Evolutionary conservation across 2,329 filamentous ascomycete species (phyloP), one percentile per base, ranked within the genome.

Genomic region (Calonectria ilicicola): DNA sequence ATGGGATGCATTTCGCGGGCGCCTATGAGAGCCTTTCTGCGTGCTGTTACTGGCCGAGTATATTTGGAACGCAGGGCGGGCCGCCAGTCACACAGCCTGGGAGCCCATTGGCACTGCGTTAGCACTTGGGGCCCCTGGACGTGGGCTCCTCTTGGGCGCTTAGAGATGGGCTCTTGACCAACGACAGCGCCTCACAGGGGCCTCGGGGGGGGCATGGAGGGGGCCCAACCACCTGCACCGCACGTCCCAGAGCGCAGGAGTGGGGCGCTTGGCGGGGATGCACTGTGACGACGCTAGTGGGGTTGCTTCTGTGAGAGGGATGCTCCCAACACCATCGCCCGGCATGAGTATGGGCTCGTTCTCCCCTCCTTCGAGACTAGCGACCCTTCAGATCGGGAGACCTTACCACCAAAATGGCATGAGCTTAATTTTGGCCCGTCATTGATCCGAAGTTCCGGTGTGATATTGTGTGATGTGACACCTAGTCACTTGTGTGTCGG

Each of bases 241-340:
- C 53, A 62, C 27, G 29, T 68, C 56, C 65, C 65, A 51, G 15
- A 68, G 65, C 65, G 15, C 53, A 32, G 47, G 44, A 32, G 46
- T 66, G 65, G 58, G 58, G 58, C 51, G 29, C 69, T 70, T 71
- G 70, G 66, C 63, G 51, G 58, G 40, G 72, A 75, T 79, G 78
- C 78, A 74, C 72, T 78, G 78, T 80, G 78, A 80, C 74, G 71
- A 74, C 77, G 76, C 78, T 80, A 80, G 72, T 42, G 38, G 70
- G 65, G 27, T 63, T 23, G 38, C 19, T 32, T 46, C 58, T 63
- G 38, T 42, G 27, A 46, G 58, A 21, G 23, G 3, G 23, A 27
- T 27, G 65, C 32, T 32, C 42, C 60, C n/a, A n/a, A n/a, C n/a
- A n/a, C 21, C 21, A 65, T 19, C 46, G 42, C 40, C 40, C 32